Evolutionary conservation across 257 asterid species (phyloP).

Genomic region (Fraxinus cuspidata): DNA sequence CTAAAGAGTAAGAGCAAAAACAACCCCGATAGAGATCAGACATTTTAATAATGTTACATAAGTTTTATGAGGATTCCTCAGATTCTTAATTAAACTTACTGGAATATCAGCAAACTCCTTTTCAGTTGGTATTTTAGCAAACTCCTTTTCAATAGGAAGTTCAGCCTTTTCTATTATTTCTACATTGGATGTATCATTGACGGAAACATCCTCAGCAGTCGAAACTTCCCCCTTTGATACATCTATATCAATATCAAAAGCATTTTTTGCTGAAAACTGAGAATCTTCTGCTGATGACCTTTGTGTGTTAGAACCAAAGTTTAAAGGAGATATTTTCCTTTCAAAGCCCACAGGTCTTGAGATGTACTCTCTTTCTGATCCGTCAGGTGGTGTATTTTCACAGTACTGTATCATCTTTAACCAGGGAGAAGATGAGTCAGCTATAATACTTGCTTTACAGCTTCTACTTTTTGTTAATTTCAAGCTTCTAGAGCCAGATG

Average conservation of each 20-base stretch:
- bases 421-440: conserved; percentile 45
- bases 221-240: conserved; percentile 37
- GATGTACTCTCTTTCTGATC: conserved; percentile 45
- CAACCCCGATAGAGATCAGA: background rate
- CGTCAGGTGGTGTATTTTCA: conserved; percentile 48
- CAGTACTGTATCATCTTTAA: conserved; percentile 39
- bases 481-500: conserved; percentile 35
- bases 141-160: conserved; percentile 31
- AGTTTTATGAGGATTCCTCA: background rate
- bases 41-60: background rate
- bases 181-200: conserved; percentile 23
- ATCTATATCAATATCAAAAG: conserved; percentile 54
- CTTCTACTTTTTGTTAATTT: conserved; percentile 67
- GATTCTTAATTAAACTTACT: conserved; percentile 28
- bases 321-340: conserved; percentile 45
- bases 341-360: conserved; percentile 35
- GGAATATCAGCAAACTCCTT: conserved; percentile 13
- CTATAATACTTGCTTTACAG: conserved; percentile 59
- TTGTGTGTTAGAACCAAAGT: conserved; percentile 35
- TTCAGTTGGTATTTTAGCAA: conserved; percentile 29
- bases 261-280: conserved; percentile 43
- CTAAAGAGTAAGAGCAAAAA: background rate
- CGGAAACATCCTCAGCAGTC: conserved; percentile 26
- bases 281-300: conserved; percentile 46
- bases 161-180: conserved; percentile 35